Base-by-base conservation (phyloP, 139 green algal species). In the Volvox africanus region DNA sequence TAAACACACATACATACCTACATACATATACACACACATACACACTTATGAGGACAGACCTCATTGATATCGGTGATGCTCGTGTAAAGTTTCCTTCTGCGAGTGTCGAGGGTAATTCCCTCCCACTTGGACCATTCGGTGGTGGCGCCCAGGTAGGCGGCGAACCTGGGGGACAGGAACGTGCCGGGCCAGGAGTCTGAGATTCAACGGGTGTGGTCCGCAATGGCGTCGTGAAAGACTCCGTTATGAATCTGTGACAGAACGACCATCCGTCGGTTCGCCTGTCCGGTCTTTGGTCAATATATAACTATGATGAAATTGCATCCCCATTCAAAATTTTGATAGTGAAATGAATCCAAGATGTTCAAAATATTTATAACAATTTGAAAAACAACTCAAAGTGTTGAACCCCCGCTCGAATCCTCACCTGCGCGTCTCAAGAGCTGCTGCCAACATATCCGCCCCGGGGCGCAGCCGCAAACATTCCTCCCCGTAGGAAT, bases 51-150 rank as follows among this genome's bases (percentile, higher is more conserved):
- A n/a, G n/a, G n/a, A 55, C 93, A 92, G 50, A 91, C 87, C 0
- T 81, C 3, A 26, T 19, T 20, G 17, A 94, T 30, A 20, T 88
- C 78, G 2, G 81, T 89, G 82, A 92, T 89, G 32, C 88, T 82
- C 14, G 71, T 87, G 87, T 94, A 93, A n/a, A 91, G 71, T 35
- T 19, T 36, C 33, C 44, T 61, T 30, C 88, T 77, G 21, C 76
- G 62, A 36, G 37, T 3, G 61, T 91, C 88, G 28, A 73, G 73
- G 1, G 77, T 91, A 33, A 86, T 86, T 61, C 88, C 88, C 88
- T 91, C 88, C 88, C 88, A 91, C 88, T 91, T 97, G 77, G 86
- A 90, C 68, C 92, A 93, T 92, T 97, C 95, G 36, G 87, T 94
- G 89, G 95, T 96, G 82, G 81, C 94, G 19, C 95, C 95, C 62